Base-by-base conservation (phyloP, 2,329 filamentous ascomycete species). In the Zalaria obscura region DNA sequence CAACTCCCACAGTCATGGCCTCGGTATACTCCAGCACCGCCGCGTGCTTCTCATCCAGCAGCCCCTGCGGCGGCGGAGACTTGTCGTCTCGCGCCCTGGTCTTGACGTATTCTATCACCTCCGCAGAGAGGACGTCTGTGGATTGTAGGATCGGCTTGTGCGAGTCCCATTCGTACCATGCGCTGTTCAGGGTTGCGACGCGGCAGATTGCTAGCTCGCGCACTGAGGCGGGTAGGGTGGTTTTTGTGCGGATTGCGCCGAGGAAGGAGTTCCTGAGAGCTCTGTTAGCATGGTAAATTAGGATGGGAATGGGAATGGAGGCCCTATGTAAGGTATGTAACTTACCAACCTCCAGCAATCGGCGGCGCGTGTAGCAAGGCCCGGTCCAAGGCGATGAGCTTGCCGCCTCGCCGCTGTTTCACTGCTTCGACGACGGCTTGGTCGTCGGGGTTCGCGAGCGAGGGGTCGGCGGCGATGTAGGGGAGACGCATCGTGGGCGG, bases 321-420 rank as follows among this genome's bases (percentile, higher is more conserved):
- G n/a, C n/a, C n/a, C n/a, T n/a, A n/a, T n/a, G n/a, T n/a, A n/a
- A n/a, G n/a, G n/a, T n/a, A 7, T 25, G 7, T 8, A 25, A 36
- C 11, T 25, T 42, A 32, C 77, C 78, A 83, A 40, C 83, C 83
- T 61, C 85, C 78, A 8, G 83, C 83, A 1, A 88, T 73, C n/a
- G 77, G 65, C 1, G 82, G 80, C n/a, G 78, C 73, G 64, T 88
- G 83, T 7, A 89, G 70, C 1, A 89, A 73, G 2, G 83, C 69
- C 2, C 84, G 73, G 57, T 89, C 83, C n/a, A 89, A 73, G 0
- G 79, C 62, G 45, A 84, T 81, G 25, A 89, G 71, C 5, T 79
- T 79, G 9, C 25, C 40, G 27, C 29, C 40, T 32, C 33, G 32
- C 1, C 81, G 75, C 0, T 82, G 80, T 2, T 67, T 62, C 11